A percentile compares a stretch with the other conserved stretches of the same genome.
Evolutionary conservation across 306 rosid species (phyloP).

Genomic region (Vigna trinervia): DNA sequence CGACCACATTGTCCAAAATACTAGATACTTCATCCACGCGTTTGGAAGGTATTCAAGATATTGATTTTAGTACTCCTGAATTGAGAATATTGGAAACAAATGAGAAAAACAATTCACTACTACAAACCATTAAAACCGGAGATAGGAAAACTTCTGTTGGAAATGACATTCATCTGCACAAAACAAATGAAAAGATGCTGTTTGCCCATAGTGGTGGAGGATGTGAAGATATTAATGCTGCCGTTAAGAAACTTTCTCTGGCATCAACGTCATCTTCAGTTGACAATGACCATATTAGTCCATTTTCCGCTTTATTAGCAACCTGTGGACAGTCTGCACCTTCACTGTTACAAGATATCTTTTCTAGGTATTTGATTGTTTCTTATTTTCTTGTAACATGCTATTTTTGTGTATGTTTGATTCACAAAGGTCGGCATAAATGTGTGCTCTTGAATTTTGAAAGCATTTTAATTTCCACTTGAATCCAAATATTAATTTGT

Average conservation of each 20-base stretch:
- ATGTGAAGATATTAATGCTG: constrained; percentile 60
- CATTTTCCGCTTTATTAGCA: constrained; percentile 66
- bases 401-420: constrained; percentile 11
- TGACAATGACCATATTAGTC: constrained; percentile 57
- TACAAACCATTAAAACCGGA: constrained; percentile 35
- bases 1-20: constrained; percentile 79
- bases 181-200: constrained; percentile 25
- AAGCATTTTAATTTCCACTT: constrained; percentile 8
- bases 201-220: constrained; percentile 43
- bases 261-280: constrained; percentile 59
- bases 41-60: constrained; percentile 47
- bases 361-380: constrained; percentile 71
- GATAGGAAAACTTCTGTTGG: constrained; percentile 35
- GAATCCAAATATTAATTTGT: neutral
- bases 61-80: constrained; percentile 40
- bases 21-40: constrained; percentile 62
- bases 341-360: constrained; percentile 56
- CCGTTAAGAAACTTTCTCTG: constrained; percentile 76
- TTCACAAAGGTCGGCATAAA: constrained; percentile 2
- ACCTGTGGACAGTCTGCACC: constrained; percentile 90
- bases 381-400: constrained; percentile 37
- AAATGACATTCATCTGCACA: constrained; percentile 39
- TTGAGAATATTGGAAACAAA: constrained; percentile 51
- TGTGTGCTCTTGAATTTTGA: constrained; percentile 16
- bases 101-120: constrained; percentile 40